Conservation (phyloP, 2,329 filamentous ascomycete species). For the Pseudophaeomoniella oleicola region DNA sequence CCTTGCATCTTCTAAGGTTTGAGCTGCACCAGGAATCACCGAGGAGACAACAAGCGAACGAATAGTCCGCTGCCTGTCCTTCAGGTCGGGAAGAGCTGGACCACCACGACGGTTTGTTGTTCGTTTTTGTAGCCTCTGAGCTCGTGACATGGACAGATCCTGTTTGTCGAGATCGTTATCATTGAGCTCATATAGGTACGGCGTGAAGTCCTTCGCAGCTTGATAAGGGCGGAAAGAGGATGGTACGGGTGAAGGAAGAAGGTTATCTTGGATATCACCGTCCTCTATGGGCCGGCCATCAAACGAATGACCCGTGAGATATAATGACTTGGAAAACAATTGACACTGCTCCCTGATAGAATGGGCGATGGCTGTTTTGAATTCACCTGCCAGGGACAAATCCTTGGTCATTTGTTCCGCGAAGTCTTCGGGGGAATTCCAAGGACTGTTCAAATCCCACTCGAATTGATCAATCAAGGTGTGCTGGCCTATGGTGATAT, state of each 20-base stretch:
- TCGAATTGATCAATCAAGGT: slow-evolving; percentile 95
- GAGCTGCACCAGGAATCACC: slow-evolving; percentile 74
- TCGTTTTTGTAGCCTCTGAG: slow-evolving; percentile 86
- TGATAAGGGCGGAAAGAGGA: slow-evolving; percentile 81
- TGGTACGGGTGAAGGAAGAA: slow-evolving; percentile 70
- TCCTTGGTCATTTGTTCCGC: slow-evolving; percentile 79
- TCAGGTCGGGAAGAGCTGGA: slow-evolving; percentile 86
- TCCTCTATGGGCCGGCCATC: slow-evolving; percentile 90
- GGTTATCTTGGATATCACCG: slow-evolving; percentile 69
- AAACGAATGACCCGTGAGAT: slow-evolving; percentile 86
- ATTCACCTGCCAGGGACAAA: slow-evolving; percentile 82
- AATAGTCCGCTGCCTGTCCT: slow-evolving; percentile 85
- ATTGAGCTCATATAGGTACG: slow-evolving; percentile 85
- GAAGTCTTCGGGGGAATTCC: slow-evolving; percentile 91
- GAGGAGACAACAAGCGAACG: slow-evolving; percentile 85
- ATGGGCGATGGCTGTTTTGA: slow-evolving; percentile 93
- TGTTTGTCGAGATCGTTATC: slow-evolving; percentile 81
- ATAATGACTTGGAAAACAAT: slow-evolving; percentile 83
- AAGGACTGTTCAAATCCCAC: slow-evolving; percentile 94
- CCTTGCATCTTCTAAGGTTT: slow-evolving; percentile 67
- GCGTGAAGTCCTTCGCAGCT: slow-evolving; percentile 84
- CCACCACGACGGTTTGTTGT: slow-evolving; percentile 89
- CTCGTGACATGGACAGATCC: slow-evolving; percentile 82
- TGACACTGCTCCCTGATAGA: slow-evolving; percentile 94
- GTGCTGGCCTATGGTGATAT: slow-evolving; percentile 91